These are phyloP conservation scores for Suillus clintonianus DNA, from an alignment of 768 basidiomycete genomes.

Conservation along the genomic window DNA sequence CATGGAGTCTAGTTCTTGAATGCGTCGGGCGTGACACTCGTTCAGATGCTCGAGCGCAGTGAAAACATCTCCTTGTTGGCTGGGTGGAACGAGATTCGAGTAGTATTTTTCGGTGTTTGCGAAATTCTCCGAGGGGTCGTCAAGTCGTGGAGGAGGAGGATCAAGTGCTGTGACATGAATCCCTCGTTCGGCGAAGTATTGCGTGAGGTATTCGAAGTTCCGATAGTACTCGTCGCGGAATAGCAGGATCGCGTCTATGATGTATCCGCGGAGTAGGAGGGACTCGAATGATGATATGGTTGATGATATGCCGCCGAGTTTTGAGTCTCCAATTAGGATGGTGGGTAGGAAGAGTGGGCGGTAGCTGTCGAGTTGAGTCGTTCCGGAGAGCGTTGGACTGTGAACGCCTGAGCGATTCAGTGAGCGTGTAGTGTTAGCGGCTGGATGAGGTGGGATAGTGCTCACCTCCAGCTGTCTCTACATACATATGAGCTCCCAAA, in stretches of 20 bases:
- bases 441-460: slow-evolving; percentile 6
- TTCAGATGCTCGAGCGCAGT: slow-evolving; percentile 62
- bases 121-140: slow-evolving; percentile 48
- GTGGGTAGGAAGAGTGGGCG: slow-evolving; percentile 87
- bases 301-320: slow-evolving; percentile 90
- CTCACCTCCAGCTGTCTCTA: slow-evolving; percentile 97
- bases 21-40: slow-evolving; percentile 57
- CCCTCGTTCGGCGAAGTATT: slow-evolving; percentile 78
- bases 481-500: slow-evolving; percentile 61
- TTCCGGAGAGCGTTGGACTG: slow-evolving; percentile 82
- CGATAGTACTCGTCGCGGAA: slow-evolving; percentile 87
- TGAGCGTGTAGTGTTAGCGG: slow-evolving; percentile 1
- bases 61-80: slow-evolving; percentile 40
- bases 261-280: slow-evolving; percentile 85
- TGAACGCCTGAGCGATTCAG: slow-evolving; percentile 68
- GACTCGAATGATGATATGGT: slow-evolving; percentile 95
- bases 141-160: slow-evolving; percentile 55
- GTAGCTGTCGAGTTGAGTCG: slow-evolving; percentile 83
- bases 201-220: slow-evolving; percentile 79
- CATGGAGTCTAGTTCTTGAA: slow-evolving; percentile 79
- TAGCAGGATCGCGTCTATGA: slow-evolving; percentile 79
- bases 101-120: slow-evolving; percentile 74
- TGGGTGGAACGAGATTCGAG: slow-evolving; percentile 41
- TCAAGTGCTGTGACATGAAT: slow-evolving; percentile 55
- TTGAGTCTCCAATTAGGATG: slow-evolving; percentile 83